Evolutionary conservation across 306 rosid species (phyloP).

Genomic region (Medicago arabica): DNA sequence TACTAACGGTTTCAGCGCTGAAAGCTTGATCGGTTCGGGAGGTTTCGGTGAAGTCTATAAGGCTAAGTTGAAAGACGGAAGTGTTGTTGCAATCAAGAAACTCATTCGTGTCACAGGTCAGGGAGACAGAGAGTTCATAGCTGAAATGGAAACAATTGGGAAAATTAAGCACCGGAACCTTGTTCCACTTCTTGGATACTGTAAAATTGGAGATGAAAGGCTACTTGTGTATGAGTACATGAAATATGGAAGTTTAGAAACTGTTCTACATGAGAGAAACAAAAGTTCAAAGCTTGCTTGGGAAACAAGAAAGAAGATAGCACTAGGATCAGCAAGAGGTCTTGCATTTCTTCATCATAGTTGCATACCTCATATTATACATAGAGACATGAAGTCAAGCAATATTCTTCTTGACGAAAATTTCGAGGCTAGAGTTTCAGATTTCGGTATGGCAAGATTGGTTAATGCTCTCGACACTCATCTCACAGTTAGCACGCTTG

Average conservation of each 20-base stretch:
- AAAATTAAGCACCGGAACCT: constrained; percentile 81
- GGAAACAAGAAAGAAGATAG: constrained; percentile 76
- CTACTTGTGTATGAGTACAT: constrained; percentile 88
- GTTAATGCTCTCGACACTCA: constrained; percentile 82
- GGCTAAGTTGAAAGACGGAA: constrained; percentile 73
- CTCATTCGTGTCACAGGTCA: constrained; percentile 76
- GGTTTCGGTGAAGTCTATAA: constrained; percentile 91
- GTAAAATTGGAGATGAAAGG: constrained; percentile 85
- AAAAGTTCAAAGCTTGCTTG: constrained; percentile 60
- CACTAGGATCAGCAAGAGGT: constrained; percentile 80
- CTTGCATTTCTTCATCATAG: constrained; percentile 90
- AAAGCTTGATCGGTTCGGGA: constrained; percentile 79
- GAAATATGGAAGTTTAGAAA: constrained; percentile 83
- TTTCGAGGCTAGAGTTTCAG: constrained; percentile 83
- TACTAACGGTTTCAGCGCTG: constrained; percentile 77
- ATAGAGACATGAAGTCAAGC: constrained; percentile 88
- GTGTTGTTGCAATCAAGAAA: constrained; percentile 80
- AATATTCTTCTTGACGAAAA: constrained; percentile 82
- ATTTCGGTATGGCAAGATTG: constrained; percentile 89
- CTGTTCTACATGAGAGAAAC: constrained; percentile 66
- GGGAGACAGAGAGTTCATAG: constrained; percentile 90
- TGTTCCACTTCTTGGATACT: constrained; percentile 78
- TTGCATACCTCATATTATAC: constrained; percentile 84
- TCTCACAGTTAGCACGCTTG: constrained; percentile 83
- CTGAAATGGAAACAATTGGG: constrained; percentile 90